Evolutionary conservation across 805 yeast genomes (phyloP), one percentile per base, ranked within the genome.

Genomic region (Candida suzukii): DNA sequence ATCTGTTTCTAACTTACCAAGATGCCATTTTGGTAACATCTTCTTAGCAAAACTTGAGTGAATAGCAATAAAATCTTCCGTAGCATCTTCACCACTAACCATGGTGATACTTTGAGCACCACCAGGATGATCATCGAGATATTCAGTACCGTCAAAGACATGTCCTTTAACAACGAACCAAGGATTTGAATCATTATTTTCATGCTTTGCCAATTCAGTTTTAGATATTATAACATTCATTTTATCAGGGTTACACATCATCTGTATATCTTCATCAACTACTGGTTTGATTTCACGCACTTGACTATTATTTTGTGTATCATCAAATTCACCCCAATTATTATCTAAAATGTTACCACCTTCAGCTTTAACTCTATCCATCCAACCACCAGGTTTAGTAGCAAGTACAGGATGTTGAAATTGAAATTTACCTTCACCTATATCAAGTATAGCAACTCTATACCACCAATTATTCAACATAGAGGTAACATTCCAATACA

Each of bases 381-480:
- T 62, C 67, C 67, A 62, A 4, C 67, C 67, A 41, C 57, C 62
- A 6, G 52, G 37, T 17, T 45, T 51, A 26, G 46, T 53, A 2
- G 63, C 60, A 28, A 40, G 26, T 29, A 46, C 50, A 1, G 63
- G 63, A 41, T 57, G 63, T 41, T 57, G 56, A 45, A 54, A 59
- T 38, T 42, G 45, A 22, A 50, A 45, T 11, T 12, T 16, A 17
- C 26, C 36, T 3, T 25, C 40, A 4, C 40, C 51, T 24, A 44
- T 48, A 21, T 42, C 44, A 16, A 36, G 41, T n/a, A 57, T 48
- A 24, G 64, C 58, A 16, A 62, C 57, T 13, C 67, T 43, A 41
- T 58, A 60, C 66, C 66, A 61, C 64, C 67, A 61, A 37, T 62
- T 62, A 38, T 60, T 61, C 43, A 58, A 43, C 67, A 62, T 61